Percentiles rank a stretch among this genome's conserved stretches.
Conservation (phyloP, 176 grass and related monocot genomes). For the Oryza punctata region DNA sequence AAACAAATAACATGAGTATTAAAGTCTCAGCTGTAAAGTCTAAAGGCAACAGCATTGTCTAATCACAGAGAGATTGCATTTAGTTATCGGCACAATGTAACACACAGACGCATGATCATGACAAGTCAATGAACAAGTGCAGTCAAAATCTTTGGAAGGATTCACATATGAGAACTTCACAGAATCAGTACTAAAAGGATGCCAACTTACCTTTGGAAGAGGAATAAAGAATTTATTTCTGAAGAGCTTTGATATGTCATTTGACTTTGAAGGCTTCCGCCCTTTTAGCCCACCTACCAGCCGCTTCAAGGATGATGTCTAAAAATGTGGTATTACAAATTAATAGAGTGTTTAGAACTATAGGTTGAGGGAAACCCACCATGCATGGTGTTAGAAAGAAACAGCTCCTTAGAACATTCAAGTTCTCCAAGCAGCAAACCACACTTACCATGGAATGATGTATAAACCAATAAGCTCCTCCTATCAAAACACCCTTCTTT, state of each 20-base stretch:
- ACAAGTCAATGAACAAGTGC: conserved; percentile 8
- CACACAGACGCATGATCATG: conserved; percentile 13
- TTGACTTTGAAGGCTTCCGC: conserved; percentile 53
- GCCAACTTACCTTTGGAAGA: conserved; percentile 65
- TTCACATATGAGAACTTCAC: conserved; percentile 13
- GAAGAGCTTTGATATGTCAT: conserved; percentile 72
- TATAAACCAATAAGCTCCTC: neutral
- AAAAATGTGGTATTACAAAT: conserved; percentile 28
- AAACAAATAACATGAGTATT: conserved; percentile 31
- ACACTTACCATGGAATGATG: neutral
- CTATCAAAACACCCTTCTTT: neutral
- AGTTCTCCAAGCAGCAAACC: conserved; percentile 11
- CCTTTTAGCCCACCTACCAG: conserved; percentile 51
- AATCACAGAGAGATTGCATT: conserved; percentile 9
- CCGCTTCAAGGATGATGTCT: conserved; percentile 64
- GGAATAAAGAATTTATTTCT: conserved; percentile 75
- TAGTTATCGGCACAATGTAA: conserved; percentile 1
- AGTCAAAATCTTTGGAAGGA: neutral
- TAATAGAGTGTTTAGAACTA: neutral
- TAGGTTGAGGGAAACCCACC: neutral
- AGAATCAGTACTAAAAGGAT: conserved; percentile 7
- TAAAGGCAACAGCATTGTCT: conserved; percentile 11
- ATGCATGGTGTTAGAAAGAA: conserved; percentile 2
- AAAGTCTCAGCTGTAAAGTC: conserved; percentile 13
- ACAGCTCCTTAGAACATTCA: conserved; percentile 9